Evolutionary conservation across 768 basidiomycete species (phyloP).

Genomic region (Hortiboletus campestris): DNA sequence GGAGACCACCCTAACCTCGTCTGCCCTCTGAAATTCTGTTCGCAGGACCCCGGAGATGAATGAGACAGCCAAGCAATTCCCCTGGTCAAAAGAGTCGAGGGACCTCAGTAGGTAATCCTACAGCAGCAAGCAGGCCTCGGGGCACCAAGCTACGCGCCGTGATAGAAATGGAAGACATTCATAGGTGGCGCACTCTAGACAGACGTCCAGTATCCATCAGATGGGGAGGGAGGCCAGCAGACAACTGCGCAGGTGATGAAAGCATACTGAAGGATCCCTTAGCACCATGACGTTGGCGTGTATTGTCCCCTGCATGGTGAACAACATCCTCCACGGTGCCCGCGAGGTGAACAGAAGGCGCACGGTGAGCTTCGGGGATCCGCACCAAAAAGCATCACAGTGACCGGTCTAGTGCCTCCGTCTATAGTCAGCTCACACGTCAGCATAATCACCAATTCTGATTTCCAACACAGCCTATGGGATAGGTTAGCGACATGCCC

Average conservation of each 20-base stretch:
- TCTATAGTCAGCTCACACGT: slow-evolving; percentile 13
- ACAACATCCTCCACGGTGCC: neutral
- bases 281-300: slow-evolving; percentile 1
- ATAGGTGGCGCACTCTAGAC: slow-evolving; percentile 7
- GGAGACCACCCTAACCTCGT: slow-evolving; percentile 11
- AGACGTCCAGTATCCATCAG: slow-evolving; percentile 14
- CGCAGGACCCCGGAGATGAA: slow-evolving; percentile 25
- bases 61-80: neutral
- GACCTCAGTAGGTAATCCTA: slow-evolving; percentile 11
- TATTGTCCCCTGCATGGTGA: slow-evolving; percentile 7
- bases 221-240: slow-evolving; percentile 5
- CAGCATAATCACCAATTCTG: slow-evolving; percentile 17
- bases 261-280: slow-evolving; percentile 1
- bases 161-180: slow-evolving; percentile 21
- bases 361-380: slow-evolving; percentile 5
- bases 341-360: slow-evolving; percentile 11
- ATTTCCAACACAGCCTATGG: slow-evolving; percentile 17
- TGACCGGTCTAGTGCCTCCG: slow-evolving; percentile 9
- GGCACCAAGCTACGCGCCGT: slow-evolving; percentile 24
- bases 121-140: slow-evolving; percentile 7
- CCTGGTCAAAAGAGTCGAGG: slow-evolving; percentile 4
- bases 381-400: slow-evolving; percentile 11
- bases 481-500: slow-evolving; percentile 18
- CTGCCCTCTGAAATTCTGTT: slow-evolving; percentile 14
- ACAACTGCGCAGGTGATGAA: slow-evolving; percentile 11